Percentiles rank a stretch among this genome's conserved stretches.
Evolutionary conservation across 192 early-diverging fungal species (phyloP).

Genomic region (Geranomyces variabilis): DNA sequence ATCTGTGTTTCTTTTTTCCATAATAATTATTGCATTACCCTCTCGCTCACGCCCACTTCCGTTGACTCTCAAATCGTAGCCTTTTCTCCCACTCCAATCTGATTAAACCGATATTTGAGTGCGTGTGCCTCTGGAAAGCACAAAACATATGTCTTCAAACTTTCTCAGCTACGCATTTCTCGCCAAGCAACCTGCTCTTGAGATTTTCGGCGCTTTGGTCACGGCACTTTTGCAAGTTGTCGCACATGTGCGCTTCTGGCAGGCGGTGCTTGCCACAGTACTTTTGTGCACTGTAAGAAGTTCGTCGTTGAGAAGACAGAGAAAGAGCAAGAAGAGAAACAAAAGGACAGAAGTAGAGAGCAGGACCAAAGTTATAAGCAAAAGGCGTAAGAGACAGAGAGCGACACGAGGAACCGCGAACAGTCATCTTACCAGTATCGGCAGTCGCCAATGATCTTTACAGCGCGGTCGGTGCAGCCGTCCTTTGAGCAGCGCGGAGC

Average conservation of each 20-base stretch:
- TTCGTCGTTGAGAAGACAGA: background rate
- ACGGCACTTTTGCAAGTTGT: conserved; percentile 63
- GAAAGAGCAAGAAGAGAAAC: background rate
- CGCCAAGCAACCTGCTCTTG: conserved; percentile 62
- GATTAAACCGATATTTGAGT: too few species aligned
- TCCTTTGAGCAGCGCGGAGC: conserved; percentile 18
- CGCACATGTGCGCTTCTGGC: conserved; percentile 73
- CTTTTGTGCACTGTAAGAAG: conserved; percentile 28
- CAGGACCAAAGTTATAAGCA: too few species aligned
- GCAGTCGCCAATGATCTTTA: conserved; percentile 78
- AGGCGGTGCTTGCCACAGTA: conserved; percentile 63
- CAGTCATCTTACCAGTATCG: conserved; percentile 44
- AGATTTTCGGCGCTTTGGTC: conserved; percentile 61
- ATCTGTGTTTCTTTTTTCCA: too few species aligned
- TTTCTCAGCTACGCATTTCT: conserved; percentile 74
- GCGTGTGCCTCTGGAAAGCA: too few species aligned
- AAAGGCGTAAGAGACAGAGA: too few species aligned
- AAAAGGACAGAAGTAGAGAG: too few species aligned
- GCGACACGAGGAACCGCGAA: too few species aligned
- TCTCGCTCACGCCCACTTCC: too few species aligned
- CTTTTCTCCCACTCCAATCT: too few species aligned
- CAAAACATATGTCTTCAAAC: too few species aligned
- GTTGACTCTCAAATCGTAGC: too few species aligned
- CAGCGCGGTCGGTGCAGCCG: conserved; percentile 30
- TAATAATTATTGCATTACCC: too few species aligned